These are phyloP conservation scores for Aspergillus sp. DNA, from an alignment of 2,329 filamentous ascomycete genomes.

Conservation along the genomic window DNA sequence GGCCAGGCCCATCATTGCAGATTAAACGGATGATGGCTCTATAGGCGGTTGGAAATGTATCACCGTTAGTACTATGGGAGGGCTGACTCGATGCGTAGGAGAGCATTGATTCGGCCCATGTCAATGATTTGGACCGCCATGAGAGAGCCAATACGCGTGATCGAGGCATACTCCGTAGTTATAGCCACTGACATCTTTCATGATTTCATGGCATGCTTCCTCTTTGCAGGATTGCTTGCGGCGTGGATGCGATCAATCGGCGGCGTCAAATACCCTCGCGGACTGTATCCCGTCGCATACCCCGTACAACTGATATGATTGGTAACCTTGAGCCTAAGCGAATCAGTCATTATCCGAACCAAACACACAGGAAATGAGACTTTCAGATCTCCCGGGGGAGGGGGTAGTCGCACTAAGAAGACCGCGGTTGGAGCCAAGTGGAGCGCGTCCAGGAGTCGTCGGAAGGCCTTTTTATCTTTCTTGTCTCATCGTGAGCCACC, in stretches of 20 bases:
- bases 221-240: too few species aligned
- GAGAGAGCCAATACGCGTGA: too few species aligned
- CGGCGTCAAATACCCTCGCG: too few species aligned
- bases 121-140: not conserved
- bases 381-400: conserved; percentile 1
- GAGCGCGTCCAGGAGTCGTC: conserved; percentile 8
- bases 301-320: not conserved
- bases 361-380: not conserved
- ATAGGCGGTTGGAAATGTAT: not conserved
- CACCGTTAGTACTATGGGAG: not conserved
- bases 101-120: not conserved
- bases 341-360: not conserved
- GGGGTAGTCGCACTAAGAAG: conserved; percentile 3
- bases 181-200: too few species aligned
- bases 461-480: conserved; percentile 3
- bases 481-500: conserved; percentile 15
- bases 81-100: not conserved
- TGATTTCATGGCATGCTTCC: too few species aligned
- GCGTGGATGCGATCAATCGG: too few species aligned
- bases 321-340: not conserved
- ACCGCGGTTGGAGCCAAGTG: conserved; percentile 1
- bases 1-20: not conserved
- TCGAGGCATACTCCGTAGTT: too few species aligned
- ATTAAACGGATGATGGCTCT: conserved; percentile 1
- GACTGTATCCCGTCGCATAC: not conserved